Evolutionary conservation across 2,329 filamentous ascomycete genomes (phyloP).

Genomic region (Stachybotrys chartarum): DNA sequence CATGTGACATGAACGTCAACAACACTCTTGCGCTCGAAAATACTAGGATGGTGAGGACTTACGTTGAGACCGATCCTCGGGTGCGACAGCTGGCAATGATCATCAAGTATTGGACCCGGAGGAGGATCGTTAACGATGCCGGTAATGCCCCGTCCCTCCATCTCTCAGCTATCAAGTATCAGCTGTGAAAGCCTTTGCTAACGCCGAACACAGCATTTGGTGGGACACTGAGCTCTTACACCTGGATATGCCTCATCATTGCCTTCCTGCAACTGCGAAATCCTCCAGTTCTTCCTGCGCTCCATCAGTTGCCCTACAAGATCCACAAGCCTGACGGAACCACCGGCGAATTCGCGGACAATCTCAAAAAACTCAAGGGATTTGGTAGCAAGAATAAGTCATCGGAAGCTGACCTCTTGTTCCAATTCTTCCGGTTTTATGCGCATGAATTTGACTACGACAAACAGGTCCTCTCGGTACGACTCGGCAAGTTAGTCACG

Average conservation of each 20-base stretch:
- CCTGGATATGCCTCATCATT: conserved; percentile 98
- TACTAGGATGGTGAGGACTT: conserved; percentile 95
- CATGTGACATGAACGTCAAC: conserved; percentile 98
- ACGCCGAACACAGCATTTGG: conserved; percentile 60
- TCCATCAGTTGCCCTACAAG: conserved; percentile 60
- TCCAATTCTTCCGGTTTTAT: conserved; percentile 93
- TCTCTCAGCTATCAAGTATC: background rate
- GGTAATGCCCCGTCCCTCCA: conserved; percentile 45
- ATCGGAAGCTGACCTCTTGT: conserved; percentile 76
- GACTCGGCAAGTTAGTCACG: conserved; percentile 68
- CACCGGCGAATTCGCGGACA: conserved; percentile 77
- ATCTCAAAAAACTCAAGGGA: conserved; percentile 64
- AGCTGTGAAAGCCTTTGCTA: conserved; percentile 6
- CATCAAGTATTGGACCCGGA: conserved; percentile 94
- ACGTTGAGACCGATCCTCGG: conserved; percentile 86
- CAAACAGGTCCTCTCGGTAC: conserved; percentile 75
- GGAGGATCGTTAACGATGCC: conserved; percentile 89
- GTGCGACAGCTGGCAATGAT: conserved; percentile 93
- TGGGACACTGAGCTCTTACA: conserved; percentile 94
- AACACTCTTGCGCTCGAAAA: conserved; percentile 93
- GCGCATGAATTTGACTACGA: conserved; percentile 91
- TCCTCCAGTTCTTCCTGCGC: conserved; percentile 74
- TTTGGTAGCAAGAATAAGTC: conserved; percentile 78
- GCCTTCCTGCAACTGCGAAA: conserved; percentile 87
- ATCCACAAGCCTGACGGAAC: conserved; percentile 53